Percentiles rank a stretch among this genome's conserved stretches.
Conservation (phyloP, 2,329 filamentous ascomycete species). For the Pezicula carpinea region DNA sequence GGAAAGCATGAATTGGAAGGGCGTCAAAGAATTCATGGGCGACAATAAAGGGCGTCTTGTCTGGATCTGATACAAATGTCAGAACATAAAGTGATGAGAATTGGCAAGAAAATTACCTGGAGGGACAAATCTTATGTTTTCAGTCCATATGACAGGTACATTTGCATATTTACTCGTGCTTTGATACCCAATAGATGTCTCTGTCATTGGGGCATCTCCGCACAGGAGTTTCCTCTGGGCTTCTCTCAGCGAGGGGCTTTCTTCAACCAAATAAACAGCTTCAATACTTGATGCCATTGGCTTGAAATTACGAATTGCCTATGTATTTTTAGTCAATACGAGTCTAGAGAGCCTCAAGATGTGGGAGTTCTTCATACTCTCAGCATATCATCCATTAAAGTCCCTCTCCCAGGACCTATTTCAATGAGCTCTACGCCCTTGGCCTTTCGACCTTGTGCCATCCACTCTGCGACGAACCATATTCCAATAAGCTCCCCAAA, state of each 20-base stretch:
- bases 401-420: slow-evolving; percentile 88
- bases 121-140: slow-evolving; percentile 42
- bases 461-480: slow-evolving; percentile 96
- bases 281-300: slow-evolving; percentile 72
- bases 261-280: slow-evolving; percentile 89
- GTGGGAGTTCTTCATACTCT: slow-evolving; percentile 51
- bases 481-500: slow-evolving; percentile 93
- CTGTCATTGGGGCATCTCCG: slow-evolving; percentile 61
- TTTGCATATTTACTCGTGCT: slow-evolving; percentile 71
- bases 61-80: slow-evolving; percentile 42
- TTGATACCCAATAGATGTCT: slow-evolving; percentile 69
- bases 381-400: slow-evolving; percentile 94
- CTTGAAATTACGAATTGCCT: slow-evolving; percentile 84
- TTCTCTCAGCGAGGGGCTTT: slow-evolving; percentile 72
- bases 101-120: slow-evolving; percentile 7
- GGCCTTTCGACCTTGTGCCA: slow-evolving; percentile 74
- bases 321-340: slow-evolving; percentile 12
- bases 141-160: slow-evolving; percentile 81
- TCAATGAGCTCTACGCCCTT: slow-evolving; percentile 85
- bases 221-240: slow-evolving; percentile 81
- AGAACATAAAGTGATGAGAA: background rate
- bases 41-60: slow-evolving; percentile 83
- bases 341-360: background rate
- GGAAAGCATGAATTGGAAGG: slow-evolving; percentile 91
- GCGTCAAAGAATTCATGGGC: slow-evolving; percentile 99